Evolutionary conservation across 1,284 basidiomycete species (phyloP), one percentile per base, ranked within the genome.

Genomic region (Ceratobasidium sp.): DNA sequence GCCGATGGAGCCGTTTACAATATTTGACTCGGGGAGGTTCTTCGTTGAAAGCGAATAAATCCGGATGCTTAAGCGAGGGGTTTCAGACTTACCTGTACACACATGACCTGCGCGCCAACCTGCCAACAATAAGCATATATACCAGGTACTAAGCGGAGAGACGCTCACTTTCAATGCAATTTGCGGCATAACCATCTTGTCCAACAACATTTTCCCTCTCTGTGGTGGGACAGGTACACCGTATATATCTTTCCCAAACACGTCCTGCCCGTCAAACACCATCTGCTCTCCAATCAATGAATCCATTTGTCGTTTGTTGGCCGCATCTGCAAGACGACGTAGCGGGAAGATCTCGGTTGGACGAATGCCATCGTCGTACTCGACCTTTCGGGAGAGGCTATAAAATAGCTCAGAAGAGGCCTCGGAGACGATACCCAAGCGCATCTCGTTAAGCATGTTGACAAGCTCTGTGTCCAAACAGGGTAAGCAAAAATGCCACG

Each of bases 381-480:
- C 43, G 25, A 79, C 22, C 29, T 51, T 40, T 49, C 78, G 74
- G 1, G 74, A 71, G 2, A 79, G 56, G 2, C 64, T 52, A 17
- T 51, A 46, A 19, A 79, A 79, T 5, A 71, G 40, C 17, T 66
- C 29, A 29, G 70, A 49, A 3, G 77, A 54, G 1, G 37, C 37
- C 43, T 49, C 49, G 8, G 57, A 62, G 19, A 79, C 44, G 9
- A 59, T 57, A 11, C 79, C 79, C 5, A 71, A 40, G 2, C 77
- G 54, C 79, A 77, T 78, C 15, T 71, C 75, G 43, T 79, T 76
- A 1, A 78, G 62, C 51, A 79, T 78, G 5, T 76, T 46, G 46
- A 78, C 92, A 91, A 87, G 1, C 87, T 87, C 64, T 84, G 82
- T 88, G 51, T 40, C 13, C 17, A 6, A 37, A 17, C 17, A 17